phyloP scores from a whole-genome alignment of 306 rosid species.

The Fagus sylvatica region DNA sequence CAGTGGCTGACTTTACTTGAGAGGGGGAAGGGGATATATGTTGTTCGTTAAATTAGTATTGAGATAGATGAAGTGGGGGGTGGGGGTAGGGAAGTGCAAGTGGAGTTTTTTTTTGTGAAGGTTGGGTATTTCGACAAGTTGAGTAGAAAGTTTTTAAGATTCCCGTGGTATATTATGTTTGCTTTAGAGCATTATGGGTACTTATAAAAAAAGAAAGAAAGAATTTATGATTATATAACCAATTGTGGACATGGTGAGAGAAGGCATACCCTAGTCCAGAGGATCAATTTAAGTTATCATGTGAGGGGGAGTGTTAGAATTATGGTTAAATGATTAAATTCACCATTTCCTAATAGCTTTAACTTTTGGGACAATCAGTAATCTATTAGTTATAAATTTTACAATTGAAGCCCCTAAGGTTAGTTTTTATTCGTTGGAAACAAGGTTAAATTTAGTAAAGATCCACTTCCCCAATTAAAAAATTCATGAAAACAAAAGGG shows the following conservation, averaged over 20 bases:
- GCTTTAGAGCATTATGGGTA: background rate
- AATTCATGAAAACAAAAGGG: no score
- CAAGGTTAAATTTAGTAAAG: no score
- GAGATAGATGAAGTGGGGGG: slow-evolving; percentile 2
- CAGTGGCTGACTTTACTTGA: slow-evolving; percentile 10
- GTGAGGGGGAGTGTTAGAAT: no score
- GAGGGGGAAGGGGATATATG: background rate
- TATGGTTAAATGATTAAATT: background rate
- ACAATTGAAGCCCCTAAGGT: no score
- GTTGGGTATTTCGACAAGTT: background rate
- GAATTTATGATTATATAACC: background rate
- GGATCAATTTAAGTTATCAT: background rate
- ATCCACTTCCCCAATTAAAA: no score
- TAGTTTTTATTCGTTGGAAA: no score
- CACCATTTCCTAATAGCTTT: no score
- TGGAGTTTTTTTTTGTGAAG: background rate
- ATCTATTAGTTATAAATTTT: no score
- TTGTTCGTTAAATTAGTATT: background rate
- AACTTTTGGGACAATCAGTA: no score
- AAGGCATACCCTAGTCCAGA: background rate
- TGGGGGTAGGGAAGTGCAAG: background rate
- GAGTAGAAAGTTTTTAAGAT: background rate
- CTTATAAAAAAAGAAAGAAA: background rate
- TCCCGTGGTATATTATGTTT: background rate
- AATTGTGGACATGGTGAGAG: background rate